A percentile compares a stretch with the other conserved stretches of the same genome.
These are phyloP conservation scores for Mycena citricolor DNA, from an alignment of 1,284 basidiomycete genomes.

Conservation along the genomic window DNA sequence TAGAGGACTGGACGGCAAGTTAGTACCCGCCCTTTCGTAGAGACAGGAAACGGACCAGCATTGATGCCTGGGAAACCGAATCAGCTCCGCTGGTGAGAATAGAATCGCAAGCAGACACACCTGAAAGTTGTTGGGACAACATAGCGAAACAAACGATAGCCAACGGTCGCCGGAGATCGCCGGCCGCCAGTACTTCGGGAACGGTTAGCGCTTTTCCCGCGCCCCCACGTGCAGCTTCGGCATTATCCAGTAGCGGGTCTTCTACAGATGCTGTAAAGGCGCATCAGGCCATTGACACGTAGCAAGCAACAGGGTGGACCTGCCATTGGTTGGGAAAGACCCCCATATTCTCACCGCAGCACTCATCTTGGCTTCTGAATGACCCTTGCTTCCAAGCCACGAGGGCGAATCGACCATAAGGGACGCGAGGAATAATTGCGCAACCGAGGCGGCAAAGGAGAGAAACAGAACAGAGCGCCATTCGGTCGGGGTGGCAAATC, in stretches of 20 bases:
- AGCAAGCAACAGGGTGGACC: not conserved
- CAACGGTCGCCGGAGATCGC: conserved; percentile 67
- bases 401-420: conserved; percentile 67
- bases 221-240: conserved; percentile 35
- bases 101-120: conserved; percentile 33
- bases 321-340: conserved; percentile 9
- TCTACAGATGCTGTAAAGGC: conserved; percentile 23
- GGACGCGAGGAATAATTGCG: conserved; percentile 58
- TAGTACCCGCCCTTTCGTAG: conserved; percentile 1
- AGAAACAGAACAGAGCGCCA: conserved; percentile 79
- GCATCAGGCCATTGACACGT: not conserved
- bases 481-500: conserved; percentile 57
- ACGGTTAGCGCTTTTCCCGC: conserved; percentile 41
- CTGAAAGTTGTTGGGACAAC: conserved; percentile 78
- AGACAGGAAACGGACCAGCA: conserved; percentile 34
- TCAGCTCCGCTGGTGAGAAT: conserved; percentile 10
- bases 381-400: conserved; percentile 57
- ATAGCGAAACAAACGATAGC: conserved; percentile 71
- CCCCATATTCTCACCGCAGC: conserved; percentile 56
- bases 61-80: conserved; percentile 36
- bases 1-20: conserved; percentile 64
- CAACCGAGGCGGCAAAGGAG: conserved; percentile 57
- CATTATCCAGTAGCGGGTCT: conserved; percentile 49
- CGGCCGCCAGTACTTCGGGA: conserved; percentile 50
- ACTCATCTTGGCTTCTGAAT: conserved; percentile 47